Evolutionary conservation across 352 stramenopile genomes (phyloP), one percentile per base, ranked within the genome.

Genomic region (Phytophthora cryptogea): DNA sequence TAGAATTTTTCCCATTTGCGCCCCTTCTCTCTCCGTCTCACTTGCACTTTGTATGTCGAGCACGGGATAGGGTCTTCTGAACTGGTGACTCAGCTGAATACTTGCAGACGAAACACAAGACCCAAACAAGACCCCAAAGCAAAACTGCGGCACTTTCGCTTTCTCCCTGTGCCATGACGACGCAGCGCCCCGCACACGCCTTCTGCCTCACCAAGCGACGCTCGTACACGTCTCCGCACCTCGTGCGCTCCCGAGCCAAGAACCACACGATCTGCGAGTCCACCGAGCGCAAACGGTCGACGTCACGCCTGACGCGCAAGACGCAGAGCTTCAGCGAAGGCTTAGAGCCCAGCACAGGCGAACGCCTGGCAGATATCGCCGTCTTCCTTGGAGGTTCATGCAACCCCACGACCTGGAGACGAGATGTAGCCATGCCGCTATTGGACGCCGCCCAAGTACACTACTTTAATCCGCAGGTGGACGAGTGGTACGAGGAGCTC

Each of bases 391-490:
- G 78, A 5, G 89, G 89, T 1, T 94, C 86, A 7, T 97, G 89
- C 63, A 96, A 96, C 66, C 88, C 89, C 30, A 96, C 89, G 53
- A 95, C 82, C 4, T 97, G 89, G 89, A 73, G 89, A 14, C 68
- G 66, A 11, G 88, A 96, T 37, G 63, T 84, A 3, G 86, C 88
- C 11, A 81, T 96, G 11, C 89, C 89, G 11, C 47, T 90, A 36
- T 77, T 97, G 8, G 74, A 90, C 9, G 70, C 61, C 0, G 80
- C 80, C 4, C 55, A 67, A 17, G 80, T 97, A 39, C 74, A 68
- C 14, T 97, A 89, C 65, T 97, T 83, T 61, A 95, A 96, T 54
- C 89, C 89, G 11, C 89, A 97, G 56, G 88, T 97, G 30, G 88
- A 96, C 55, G 86, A 96, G 43, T 96, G 89, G 89, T 83, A 86